Evolutionary conservation across 345 rosid genomes (phyloP).

Genomic region (Linum lewisii): DNA sequence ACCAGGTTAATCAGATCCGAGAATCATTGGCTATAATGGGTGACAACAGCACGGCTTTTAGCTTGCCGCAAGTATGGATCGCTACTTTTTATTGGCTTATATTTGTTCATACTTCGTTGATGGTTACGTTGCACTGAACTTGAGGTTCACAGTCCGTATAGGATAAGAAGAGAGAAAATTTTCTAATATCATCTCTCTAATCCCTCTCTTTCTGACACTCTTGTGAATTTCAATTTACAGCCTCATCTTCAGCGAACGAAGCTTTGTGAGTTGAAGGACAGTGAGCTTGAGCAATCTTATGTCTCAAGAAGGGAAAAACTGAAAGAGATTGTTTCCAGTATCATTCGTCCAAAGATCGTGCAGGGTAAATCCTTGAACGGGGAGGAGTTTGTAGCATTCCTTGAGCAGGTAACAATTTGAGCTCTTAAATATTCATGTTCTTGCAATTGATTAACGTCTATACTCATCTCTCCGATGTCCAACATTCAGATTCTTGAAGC

Average conservation of each 20-base stretch:
- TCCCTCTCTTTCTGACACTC: conserved; percentile 14
- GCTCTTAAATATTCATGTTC: not conserved
- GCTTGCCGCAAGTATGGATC: conserved; percentile 81
- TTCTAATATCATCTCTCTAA: not conserved
- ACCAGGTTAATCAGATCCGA: conserved; percentile 88
- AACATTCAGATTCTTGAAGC: conserved; percentile 86
- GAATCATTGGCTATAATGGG: conserved; percentile 95
- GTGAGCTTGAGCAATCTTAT: conserved; percentile 70
- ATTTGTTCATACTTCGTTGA: not conserved
- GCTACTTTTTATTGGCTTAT: conserved; percentile 4
- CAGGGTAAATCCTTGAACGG: conserved; percentile 82
- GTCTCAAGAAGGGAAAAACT: conserved; percentile 70
- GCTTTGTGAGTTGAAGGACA: conserved; percentile 94
- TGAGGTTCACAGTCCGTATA: no score
- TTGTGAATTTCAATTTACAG: conserved; percentile 32
- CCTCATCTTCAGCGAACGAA: conserved; percentile 92
- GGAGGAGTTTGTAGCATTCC: conserved; percentile 81
- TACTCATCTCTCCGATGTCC: conserved; percentile 1
- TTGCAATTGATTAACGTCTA: not conserved
- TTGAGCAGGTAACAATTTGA: conserved; percentile 60
- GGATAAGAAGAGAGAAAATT: no score
- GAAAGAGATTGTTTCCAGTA: conserved; percentile 70
- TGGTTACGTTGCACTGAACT: no score
- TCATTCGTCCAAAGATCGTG: conserved; percentile 85
- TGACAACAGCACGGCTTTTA: conserved; percentile 94